phyloP scores from a whole-genome alignment of 225 moss, liverwort and hornwort genomes.

The Polytrichum commune region DNA sequence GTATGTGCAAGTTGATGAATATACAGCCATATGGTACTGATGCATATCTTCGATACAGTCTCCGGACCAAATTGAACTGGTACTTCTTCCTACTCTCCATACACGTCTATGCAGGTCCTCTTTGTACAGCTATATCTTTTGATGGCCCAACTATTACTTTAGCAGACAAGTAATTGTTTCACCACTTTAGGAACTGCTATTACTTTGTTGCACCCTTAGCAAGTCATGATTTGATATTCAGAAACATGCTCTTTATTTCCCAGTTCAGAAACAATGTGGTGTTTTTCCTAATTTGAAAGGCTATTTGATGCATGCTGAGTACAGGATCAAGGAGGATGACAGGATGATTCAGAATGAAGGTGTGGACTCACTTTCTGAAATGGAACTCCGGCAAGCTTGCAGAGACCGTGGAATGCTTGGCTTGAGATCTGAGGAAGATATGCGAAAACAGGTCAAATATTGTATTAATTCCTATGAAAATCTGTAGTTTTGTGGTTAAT shows the following conservation, averaged over 20 bases:
- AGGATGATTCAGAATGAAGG: constrained; percentile 94
- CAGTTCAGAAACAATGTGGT: too few species aligned
- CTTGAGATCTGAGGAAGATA: constrained; percentile 77
- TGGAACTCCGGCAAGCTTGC: constrained; percentile 91
- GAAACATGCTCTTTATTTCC: too few species aligned
- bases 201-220: neutral
- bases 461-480: neutral
- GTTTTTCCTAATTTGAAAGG: too few species aligned
- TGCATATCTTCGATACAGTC: constrained; percentile 98
- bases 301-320: too few species aligned
- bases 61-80: constrained; percentile 87
- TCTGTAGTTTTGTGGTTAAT: neutral
- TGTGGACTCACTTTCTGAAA: constrained; percentile 84
- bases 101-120: neutral
- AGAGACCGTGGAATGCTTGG: constrained; percentile 99
- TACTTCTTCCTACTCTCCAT: constrained; percentile 19
- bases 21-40: constrained; percentile 99
- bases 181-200: neutral
- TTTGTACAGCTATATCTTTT: too few species aligned
- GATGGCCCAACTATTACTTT: too few species aligned
- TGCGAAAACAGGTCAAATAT: constrained; percentile 73
- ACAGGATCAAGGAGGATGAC: constrained; percentile 97
- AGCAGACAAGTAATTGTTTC: neutral
- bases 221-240: neutral
- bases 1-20: constrained; percentile 99